These are phyloP conservation scores for Backusella westeae DNA, from an alignment of 192 early-diverging fungal species.

Conservation along the genomic window DNA sequence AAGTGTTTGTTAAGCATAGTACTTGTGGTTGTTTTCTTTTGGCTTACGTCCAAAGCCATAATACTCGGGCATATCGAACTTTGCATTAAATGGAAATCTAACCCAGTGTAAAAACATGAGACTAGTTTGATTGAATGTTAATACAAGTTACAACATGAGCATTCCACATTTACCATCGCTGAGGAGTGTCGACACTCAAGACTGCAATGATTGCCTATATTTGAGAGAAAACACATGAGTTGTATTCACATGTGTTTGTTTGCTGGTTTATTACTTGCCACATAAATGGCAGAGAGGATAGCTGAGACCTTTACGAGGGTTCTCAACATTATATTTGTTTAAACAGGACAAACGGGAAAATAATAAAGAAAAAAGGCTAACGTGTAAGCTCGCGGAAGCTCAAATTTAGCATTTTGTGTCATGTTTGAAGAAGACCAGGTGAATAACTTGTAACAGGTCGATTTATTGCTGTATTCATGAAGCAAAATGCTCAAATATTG, in stretches of 20 bases:
- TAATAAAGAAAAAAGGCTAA: neutral
- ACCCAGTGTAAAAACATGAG: slow-evolving; percentile 35
- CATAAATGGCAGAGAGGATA: neutral
- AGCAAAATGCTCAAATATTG: too few species aligned
- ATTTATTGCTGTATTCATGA: too few species aligned
- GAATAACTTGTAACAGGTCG: too few species aligned
- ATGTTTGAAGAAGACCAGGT: neutral
- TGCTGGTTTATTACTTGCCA: neutral
- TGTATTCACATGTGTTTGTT: neutral
- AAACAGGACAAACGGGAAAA: neutral
- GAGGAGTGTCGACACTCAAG: slow-evolving; percentile 20
- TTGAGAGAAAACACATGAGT: neutral
- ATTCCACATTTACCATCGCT: slow-evolving; percentile 19
- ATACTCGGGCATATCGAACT: slow-evolving; percentile 30
- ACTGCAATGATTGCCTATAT: slow-evolving; percentile 10
- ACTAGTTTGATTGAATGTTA: slow-evolving; percentile 3
- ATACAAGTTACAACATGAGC: neutral
- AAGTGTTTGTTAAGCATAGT: neutral
- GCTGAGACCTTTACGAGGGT: neutral
- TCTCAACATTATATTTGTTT: neutral
- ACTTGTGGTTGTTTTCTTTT: neutral
- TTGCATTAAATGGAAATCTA: slow-evolving; percentile 21
- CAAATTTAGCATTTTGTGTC: neutral
- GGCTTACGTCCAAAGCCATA: slow-evolving; percentile 39
- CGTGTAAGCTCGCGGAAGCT: neutral